Percentiles rank a stretch among this genome's conserved stretches.
These are phyloP conservation scores for Trichoderma gamsii DNA, from an alignment of 495 filamentous ascomycete genomes.

Conservation along the genomic window DNA sequence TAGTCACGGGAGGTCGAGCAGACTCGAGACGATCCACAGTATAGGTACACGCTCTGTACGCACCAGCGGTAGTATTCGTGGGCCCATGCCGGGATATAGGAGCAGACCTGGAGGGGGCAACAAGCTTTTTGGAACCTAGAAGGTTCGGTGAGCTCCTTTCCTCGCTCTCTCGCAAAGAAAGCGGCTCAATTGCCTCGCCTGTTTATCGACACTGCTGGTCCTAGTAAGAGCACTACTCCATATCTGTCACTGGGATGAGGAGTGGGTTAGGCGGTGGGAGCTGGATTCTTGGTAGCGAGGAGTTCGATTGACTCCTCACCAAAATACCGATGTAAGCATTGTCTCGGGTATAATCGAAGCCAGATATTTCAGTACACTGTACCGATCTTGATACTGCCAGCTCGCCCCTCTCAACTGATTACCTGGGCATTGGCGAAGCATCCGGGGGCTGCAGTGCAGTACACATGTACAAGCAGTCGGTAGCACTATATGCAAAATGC, in stretches of 20 bases:
- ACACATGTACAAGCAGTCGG: background rate
- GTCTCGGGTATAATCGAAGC: background rate
- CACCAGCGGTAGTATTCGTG: background rate
- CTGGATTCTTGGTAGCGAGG: background rate
- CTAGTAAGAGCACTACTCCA: background rate
- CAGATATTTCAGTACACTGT: background rate
- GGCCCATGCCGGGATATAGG: background rate
- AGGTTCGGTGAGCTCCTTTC: conserved; percentile 13
- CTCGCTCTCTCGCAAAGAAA: background rate
- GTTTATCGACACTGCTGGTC: background rate
- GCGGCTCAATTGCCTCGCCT: conserved; percentile 6
- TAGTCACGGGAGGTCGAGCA: too few relatives aligned
- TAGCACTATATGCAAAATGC: background rate
- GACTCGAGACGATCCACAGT: too few relatives aligned
- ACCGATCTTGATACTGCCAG: background rate
- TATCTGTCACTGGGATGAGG: conserved; percentile 6
- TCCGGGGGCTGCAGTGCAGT: background rate
- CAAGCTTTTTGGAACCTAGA: background rate
- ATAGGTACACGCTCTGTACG: background rate
- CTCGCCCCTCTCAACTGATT: background rate
- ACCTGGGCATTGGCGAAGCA: background rate
- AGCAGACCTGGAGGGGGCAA: background rate
- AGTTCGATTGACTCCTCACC: background rate
- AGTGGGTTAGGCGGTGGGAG: background rate
- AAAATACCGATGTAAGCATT: background rate